Percentiles rank a stretch among this genome's conserved stretches.
These are phyloP conservation scores for Austroboletus niveus DNA, from an alignment of 1,284 basidiomycete species.

Conservation along the genomic window DNA sequence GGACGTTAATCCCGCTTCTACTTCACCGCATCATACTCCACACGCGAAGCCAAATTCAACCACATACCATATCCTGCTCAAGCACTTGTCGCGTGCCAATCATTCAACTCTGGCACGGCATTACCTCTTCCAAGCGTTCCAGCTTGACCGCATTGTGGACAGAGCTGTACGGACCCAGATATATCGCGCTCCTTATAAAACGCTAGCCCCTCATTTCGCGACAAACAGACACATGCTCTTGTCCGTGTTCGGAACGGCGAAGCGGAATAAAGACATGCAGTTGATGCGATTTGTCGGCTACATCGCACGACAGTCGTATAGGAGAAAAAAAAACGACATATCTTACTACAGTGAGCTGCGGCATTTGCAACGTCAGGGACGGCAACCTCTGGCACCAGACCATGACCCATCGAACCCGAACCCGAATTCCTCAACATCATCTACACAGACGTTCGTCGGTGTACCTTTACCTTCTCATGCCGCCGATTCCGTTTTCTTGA, in stretches of 20 bases:
- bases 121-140: constrained; percentile 61
- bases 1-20: constrained; percentile 40
- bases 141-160: constrained; percentile 43
- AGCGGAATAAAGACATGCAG: constrained; percentile 52
- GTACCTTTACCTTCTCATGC: constrained; percentile 18
- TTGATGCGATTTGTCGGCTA: constrained; percentile 56
- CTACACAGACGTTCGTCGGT: not conserved
- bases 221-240: constrained; percentile 55
- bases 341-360: constrained; percentile 39
- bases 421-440: not conserved
- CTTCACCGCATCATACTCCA: constrained; percentile 40
- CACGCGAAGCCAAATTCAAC: constrained; percentile 65
- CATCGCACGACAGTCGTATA: constrained; percentile 42
- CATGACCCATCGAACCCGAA: constrained; percentile 21
- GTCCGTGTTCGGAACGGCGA: constrained; percentile 54
- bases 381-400: constrained; percentile 23
- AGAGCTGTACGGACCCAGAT: constrained; percentile 30
- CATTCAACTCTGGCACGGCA: constrained; percentile 61
- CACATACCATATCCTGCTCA: constrained; percentile 60
- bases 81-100: constrained; percentile 47
- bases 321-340: constrained; percentile 47
- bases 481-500: constrained; percentile 18
- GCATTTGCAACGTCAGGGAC: constrained; percentile 22
- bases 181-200: constrained; percentile 28
- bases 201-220: constrained; percentile 49